These are phyloP conservation scores for Angophora floribunda DNA, from an alignment of 345 rosid genomes.

Conservation along the genomic window DNA sequence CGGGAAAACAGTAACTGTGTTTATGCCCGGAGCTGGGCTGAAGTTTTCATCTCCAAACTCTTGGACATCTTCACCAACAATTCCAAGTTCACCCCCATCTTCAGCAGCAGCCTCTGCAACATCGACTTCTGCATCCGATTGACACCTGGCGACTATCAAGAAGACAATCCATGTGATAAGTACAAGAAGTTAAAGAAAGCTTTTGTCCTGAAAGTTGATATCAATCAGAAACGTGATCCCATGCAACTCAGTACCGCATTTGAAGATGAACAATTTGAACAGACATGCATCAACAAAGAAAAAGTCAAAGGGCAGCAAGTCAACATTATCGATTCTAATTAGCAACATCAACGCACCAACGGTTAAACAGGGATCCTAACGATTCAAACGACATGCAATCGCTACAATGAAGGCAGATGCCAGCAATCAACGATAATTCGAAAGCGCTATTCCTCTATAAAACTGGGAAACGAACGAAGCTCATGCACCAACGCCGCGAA, in stretches of 20 bases:
- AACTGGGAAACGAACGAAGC: background rate
- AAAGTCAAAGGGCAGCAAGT: background rate
- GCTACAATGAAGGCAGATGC: background rate
- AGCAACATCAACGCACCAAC: background rate
- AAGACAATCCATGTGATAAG: background rate
- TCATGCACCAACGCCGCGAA: background rate
- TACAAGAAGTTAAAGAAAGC: background rate
- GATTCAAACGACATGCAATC: background rate
- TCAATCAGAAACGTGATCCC: background rate
- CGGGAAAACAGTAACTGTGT: slow-evolving; percentile 63
- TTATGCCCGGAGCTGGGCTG: slow-evolving; percentile 60
- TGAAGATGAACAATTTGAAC: background rate
- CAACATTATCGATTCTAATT: background rate
- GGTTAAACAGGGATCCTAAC: background rate
- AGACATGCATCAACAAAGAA: background rate
- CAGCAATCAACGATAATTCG: background rate
- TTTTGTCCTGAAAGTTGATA: background rate
- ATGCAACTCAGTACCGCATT: background rate
- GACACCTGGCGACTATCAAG: slow-evolving; percentile 56
- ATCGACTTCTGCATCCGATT: slow-evolving; percentile 47
- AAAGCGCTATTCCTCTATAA: background rate
- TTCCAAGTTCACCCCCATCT: slow-evolving; percentile 57
- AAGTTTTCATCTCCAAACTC: slow-evolving; percentile 40
- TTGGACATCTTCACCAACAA: slow-evolving; percentile 52
- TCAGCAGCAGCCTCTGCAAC: slow-evolving; percentile 29